These are phyloP conservation scores for Nepenthes alata DNA, from an alignment of 179 eudicot species.

Conservation along the genomic window DNA sequence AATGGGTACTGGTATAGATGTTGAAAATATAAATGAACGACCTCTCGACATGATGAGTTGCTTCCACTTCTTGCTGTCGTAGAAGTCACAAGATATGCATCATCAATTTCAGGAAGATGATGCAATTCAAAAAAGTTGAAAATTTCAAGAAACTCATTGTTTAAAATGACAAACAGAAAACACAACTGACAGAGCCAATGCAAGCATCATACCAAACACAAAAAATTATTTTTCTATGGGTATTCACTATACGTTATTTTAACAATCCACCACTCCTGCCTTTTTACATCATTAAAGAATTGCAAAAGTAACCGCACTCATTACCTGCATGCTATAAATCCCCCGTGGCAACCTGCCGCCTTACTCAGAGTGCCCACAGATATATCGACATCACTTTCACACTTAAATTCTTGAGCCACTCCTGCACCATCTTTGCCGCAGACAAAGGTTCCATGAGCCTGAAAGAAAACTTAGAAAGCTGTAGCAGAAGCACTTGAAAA, in stretches of 20 bases:
- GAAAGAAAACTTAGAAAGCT: slow-evolving; percentile 7
- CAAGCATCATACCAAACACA: background rate
- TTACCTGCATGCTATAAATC: slow-evolving; percentile 97
- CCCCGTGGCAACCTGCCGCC: slow-evolving; percentile 96
- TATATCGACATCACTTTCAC: slow-evolving; percentile 77
- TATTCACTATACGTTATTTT: too few species aligned
- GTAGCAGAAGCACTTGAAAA: background rate
- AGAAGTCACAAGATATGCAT: slow-evolving; percentile 9
- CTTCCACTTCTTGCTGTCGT: slow-evolving; percentile 80
- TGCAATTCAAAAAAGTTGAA: background rate
- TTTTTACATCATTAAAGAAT: background rate
- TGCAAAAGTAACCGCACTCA: background rate
- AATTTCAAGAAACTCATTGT: background rate
- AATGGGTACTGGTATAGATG: slow-evolving; percentile 76
- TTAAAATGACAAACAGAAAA: background rate
- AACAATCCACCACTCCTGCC: too few species aligned
- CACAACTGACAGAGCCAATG: background rate
- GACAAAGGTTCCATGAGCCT: slow-evolving; percentile 96
- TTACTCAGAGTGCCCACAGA: slow-evolving; percentile 92
- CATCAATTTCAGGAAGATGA: background rate
- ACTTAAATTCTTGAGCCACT: slow-evolving; percentile 69
- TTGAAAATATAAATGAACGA: slow-evolving; percentile 90
- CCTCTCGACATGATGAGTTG: slow-evolving; percentile 88
- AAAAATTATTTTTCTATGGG: too few species aligned
- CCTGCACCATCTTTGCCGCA: slow-evolving; percentile 90